Conservation (phyloP, 805 yeast species). For the Candida nanaspora region DNA sequence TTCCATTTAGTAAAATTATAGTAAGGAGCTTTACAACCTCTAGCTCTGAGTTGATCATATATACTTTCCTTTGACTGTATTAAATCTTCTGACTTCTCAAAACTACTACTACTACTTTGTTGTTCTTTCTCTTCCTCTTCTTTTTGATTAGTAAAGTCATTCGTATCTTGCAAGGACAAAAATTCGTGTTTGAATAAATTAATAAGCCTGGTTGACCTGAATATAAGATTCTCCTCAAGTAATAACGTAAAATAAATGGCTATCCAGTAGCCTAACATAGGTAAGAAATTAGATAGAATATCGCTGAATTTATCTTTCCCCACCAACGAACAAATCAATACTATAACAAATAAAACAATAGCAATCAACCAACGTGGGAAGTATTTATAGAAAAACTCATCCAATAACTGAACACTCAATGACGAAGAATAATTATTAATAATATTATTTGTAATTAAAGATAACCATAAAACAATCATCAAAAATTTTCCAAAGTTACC, state of each 20-base stretch:
- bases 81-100: too few relatives aligned
- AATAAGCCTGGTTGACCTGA: conserved; percentile 41
- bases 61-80: neutral
- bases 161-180: too few relatives aligned
- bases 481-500: conserved; percentile 71
- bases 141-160: too few relatives aligned
- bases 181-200: conserved; percentile 38
- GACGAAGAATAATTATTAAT: conserved; percentile 79
- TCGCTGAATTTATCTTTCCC: conserved; percentile 69
- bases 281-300: conserved; percentile 73
- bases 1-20: conserved; percentile 79
- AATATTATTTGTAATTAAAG: conserved; percentile 75
- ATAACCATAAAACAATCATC: conserved; percentile 59
- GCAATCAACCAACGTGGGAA: conserved; percentile 79
- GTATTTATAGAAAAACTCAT: conserved; percentile 38
- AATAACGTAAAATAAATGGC: conserved; percentile 70
- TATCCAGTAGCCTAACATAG: conserved; percentile 91
- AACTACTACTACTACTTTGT: too few relatives aligned
- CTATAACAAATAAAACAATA: conserved; percentile 51
- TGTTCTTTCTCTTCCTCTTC: too few relatives aligned
- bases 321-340: conserved; percentile 63
- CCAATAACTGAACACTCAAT: conserved; percentile 64
- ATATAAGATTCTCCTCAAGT: conserved; percentile 64
- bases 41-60: too few relatives aligned
- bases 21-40: conserved; percentile 19